Evolutionary conservation across 345 rosid species (phyloP), one percentile per base, ranked within the genome.

Genomic region (Conringia planisiliqua): DNA sequence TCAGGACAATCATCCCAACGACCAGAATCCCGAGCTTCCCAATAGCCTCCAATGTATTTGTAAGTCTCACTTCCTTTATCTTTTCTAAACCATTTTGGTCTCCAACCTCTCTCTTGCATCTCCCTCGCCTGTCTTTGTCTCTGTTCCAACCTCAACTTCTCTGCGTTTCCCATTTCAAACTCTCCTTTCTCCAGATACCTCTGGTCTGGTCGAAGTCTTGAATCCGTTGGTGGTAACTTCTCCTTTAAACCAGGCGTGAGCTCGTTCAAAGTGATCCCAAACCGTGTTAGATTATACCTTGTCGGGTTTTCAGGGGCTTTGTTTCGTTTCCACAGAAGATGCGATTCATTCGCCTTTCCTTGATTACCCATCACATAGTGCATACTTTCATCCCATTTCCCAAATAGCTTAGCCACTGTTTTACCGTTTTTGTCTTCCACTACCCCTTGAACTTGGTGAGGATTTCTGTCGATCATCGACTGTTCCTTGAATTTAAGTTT

Each of bases 91-190:
- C 98, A 94, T 50, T 83, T 83, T 2, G 98, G 97, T 74, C 87
- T 88, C 98, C 98, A 94, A 3, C 98, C 98, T 26, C 89, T 86
- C 85, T 94, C 98, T 46, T 94, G 98, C 98, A 91, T 90, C 79
- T 87, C 86, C 71, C 93, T 80, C 38, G 98, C 96, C 98, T 94
- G 88, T 32, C 98, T 89, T 47, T 94, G 98, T 10, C 95, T 86
- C 78, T 91, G 93, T 75, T 94, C 98, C 59, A 94, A 81, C 47
- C 98, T 82, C 76, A 91, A 75, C 82, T 94, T 94, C 84, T 94
- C 98, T 33, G 97, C 75, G 78, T 94, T 94, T 7, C 96, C 98
- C 92, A 90, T 88, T 75, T 94, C 98, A 68, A 80, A 91, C 80
- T 90, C 95, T 56, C 98, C 98, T 16, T 86, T 91, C 80, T 94